Evolutionary conservation across 2,329 filamentous ascomycete genomes (phyloP).

Genomic region (Spiromastix sp.): DNA sequence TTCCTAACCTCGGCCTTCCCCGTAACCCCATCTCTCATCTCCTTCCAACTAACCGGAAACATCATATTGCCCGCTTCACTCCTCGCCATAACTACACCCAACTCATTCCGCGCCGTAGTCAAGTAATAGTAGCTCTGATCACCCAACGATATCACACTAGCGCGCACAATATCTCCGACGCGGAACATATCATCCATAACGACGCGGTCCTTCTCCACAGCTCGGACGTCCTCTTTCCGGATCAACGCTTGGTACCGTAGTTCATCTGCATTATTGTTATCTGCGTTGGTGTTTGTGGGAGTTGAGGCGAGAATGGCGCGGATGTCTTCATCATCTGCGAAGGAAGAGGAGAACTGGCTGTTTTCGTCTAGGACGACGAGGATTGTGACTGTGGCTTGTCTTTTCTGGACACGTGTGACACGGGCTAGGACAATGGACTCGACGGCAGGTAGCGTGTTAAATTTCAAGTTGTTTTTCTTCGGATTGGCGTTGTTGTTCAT

Average conservation of each 20-base stretch:
- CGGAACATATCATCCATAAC: slow-evolving; percentile 84
- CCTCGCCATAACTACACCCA: slow-evolving; percentile 86
- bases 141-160: slow-evolving; percentile 78
- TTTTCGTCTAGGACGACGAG: slow-evolving; percentile 59
- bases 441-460: slow-evolving; percentile 72
- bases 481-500: slow-evolving; percentile 13
- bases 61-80: slow-evolving; percentile 83
- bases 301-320: slow-evolving; percentile 24
- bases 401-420: slow-evolving; percentile 73
- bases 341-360: slow-evolving; percentile 7
- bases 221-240: slow-evolving; percentile 79
- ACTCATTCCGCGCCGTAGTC: slow-evolving; percentile 81
- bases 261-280: slow-evolving; percentile 49
- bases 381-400: slow-evolving; percentile 78
- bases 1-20: slow-evolving; percentile 72
- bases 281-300: slow-evolving; percentile 21
- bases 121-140: slow-evolving; percentile 94
- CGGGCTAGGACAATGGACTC: slow-evolving; percentile 71
- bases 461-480: slow-evolving; percentile 32
- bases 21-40: slow-evolving; percentile 76
- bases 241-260: slow-evolving; percentile 68
- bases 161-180: slow-evolving; percentile 84
- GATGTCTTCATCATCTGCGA: slow-evolving; percentile 17
- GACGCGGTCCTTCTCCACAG: slow-evolving; percentile 92
- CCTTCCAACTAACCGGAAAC: slow-evolving; percentile 90